Base-by-base conservation (phyloP, 2,329 filamentous ascomycete genomes). In the Acrocalymma vagum region DNA sequence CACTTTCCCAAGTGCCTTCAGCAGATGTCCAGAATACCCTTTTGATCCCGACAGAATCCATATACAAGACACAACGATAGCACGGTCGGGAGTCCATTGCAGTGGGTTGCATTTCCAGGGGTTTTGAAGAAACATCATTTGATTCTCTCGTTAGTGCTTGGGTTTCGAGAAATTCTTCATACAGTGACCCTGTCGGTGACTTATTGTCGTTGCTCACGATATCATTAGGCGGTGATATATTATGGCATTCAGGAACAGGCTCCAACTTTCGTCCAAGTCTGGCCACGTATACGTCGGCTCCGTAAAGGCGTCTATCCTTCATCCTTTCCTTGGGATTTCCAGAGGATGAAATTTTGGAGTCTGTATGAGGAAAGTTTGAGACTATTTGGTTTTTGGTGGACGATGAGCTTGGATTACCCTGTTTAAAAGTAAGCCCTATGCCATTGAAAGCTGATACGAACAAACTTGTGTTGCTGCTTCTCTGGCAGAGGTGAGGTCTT, bases 11-110 rank as follows among this genome's bases (percentile, higher is more conserved):
- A 11, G 58, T 47, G 1, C 78, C 77, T n/a, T 63, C 55, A 8
- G 67, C 63, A 28, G 72, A 77, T 1, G 78, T 79, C 78, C 76
- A 80, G 54, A 78, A 79, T 0, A 79, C 76, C 9, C 78, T 70
- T 50, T 76, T 77, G 53, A 81, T 77, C 9, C 77, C 78, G 2
- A 74, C 75, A 3, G 72, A 71, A 41, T 78, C 65, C 77, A 81
- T 80, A 53, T 77, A 77, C 3, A 65, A 62, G 11, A 80, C 71
- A 51, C 77, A 81, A 3, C 76, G 69, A 52, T 81, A 80, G 58
- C 78, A 81, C 0, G 77, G 78, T 5, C 72, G 67, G 5, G 76
- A 80, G 6, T 71, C 63, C 18, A 63, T 61, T 10, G 72, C 58
- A 4, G 53, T 53, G 4, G 53, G 49, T 13, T 41, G 46, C 20